These are phyloP conservation scores for Sungouiozyma intestinalis DNA, from an alignment of 805 yeast species.

Conservation along the genomic window DNA sequence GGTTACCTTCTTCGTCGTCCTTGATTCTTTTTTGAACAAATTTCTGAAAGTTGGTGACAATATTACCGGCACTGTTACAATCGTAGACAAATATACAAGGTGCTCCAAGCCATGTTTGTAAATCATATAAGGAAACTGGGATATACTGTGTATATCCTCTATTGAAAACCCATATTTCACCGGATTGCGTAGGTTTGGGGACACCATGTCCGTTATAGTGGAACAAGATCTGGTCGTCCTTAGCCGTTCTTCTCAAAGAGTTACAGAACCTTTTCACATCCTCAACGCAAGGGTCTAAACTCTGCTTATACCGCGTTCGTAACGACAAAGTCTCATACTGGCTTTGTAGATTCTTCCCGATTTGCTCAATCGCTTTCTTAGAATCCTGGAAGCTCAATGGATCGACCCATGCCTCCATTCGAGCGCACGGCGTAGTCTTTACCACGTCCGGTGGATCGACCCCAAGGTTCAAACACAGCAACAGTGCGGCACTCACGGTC, in stretches of 20 bases:
- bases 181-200: conserved; percentile 91
- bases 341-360: conserved; percentile 76
- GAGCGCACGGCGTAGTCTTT: conserved; percentile 88
- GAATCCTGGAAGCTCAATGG: conserved; percentile 75
- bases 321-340: conserved; percentile 86
- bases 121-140: conserved; percentile 88
- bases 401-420: conserved; percentile 87
- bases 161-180: conserved; percentile 98
- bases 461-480: conserved; percentile 82
- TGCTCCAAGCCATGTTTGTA: conserved; percentile 96
- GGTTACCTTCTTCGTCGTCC: conserved; percentile 60
- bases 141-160: conserved; percentile 95
- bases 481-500: conserved; percentile 87
- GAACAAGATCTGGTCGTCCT: conserved; percentile 85
- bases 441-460: conserved; percentile 96
- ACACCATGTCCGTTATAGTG: conserved; percentile 99
- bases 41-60: conserved; percentile 77
- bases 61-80: conserved; percentile 90
- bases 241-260: conserved; percentile 77
- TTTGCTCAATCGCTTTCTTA: conserved; percentile 81
- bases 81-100: conserved; percentile 94
- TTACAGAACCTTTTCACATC: conserved; percentile 88
- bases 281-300: conserved; percentile 90
- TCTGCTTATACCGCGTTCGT: conserved; percentile 81
- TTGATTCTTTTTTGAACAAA: conserved; percentile 84